Conservation (phyloP, 1,284 basidiomycete genomes). For the Austroboletus niveus region DNA sequence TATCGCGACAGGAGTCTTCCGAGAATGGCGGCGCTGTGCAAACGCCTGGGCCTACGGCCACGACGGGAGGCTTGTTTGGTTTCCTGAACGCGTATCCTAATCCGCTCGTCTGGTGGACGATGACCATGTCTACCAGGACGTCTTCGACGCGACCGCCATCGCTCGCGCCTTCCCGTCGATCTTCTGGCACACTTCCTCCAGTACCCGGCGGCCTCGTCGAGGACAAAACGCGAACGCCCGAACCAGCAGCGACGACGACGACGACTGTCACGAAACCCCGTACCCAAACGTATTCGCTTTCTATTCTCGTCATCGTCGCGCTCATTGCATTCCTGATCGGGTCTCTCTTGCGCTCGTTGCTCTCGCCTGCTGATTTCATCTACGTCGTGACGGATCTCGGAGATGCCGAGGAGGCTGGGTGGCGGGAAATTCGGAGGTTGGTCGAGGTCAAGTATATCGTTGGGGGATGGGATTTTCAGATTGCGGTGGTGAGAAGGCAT, state of each 20-base stretch:
- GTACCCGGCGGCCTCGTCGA: slow-evolving; percentile 24
- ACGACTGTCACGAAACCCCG: not conserved
- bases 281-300: slow-evolving; percentile 42
- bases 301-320: slow-evolving; percentile 73
- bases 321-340: slow-evolving; percentile 91
- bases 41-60: slow-evolving; percentile 4
- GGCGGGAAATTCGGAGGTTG: slow-evolving; percentile 81
- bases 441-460: slow-evolving; percentile 76
- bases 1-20: slow-evolving; percentile 17
- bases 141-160: slow-evolving; percentile 19
- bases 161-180: slow-evolving; percentile 24
- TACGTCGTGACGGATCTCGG: slow-evolving; percentile 63
- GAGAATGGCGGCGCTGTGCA: slow-evolving; percentile 29
- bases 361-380: slow-evolving; percentile 91
- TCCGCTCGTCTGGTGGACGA: slow-evolving; percentile 39
- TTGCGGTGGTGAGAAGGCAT: slow-evolving; percentile 74
- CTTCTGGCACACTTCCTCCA: slow-evolving; percentile 18
- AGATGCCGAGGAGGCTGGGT: slow-evolving; percentile 55
- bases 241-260: not conserved
- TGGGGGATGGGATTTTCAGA: slow-evolving; percentile 79
- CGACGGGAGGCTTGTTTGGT: slow-evolving; percentile 37
- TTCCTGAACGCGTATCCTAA: slow-evolving; percentile 49
- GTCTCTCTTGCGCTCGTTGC: slow-evolving; percentile 81
- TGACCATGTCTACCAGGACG: slow-evolving; percentile 6
- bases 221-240: slow-evolving; percentile 11